phyloP scores from a whole-genome alignment of 345 rosid genomes.

The Orychophragmus violaceus region DNA sequence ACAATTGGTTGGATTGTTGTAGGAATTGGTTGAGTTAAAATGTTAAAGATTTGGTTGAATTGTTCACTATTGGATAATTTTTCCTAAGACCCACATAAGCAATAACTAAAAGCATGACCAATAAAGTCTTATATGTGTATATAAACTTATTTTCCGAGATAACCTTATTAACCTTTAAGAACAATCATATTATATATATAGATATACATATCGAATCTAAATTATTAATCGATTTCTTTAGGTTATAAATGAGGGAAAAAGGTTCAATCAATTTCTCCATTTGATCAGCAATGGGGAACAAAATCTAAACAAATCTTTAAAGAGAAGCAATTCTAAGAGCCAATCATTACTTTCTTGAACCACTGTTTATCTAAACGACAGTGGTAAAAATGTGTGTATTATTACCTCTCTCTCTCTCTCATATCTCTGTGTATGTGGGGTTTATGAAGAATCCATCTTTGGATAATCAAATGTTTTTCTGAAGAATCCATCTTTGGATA shows the following conservation, averaged over 20 bases:
- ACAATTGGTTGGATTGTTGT: neutral
- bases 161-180: slow-evolving; percentile 23
- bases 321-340: slow-evolving; percentile 26
- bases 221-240: slow-evolving; percentile 23
- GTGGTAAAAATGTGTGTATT: neutral
- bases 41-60: neutral
- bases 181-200: too few relatives aligned
- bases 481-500: neutral
- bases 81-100: slow-evolving; percentile 3
- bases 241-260: slow-evolving; percentile 8
- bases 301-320: slow-evolving; percentile 29
- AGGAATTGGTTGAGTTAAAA: neutral
- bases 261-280: slow-evolving; percentile 1
- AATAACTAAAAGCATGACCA: neutral
- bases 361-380: neutral
- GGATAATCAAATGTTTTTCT: neutral
- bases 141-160: slow-evolving; percentile 11
- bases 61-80: neutral
- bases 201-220: too few relatives aligned
- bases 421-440: neutral
- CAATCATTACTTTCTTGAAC: slow-evolving; percentile 28
- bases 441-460: neutral
- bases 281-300: slow-evolving; percentile 26
- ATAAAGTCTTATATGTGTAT: neutral
- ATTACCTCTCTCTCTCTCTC: neutral